phyloP scores from a whole-genome alignment of 1,139 yeast species.

The Geotrichum carabidarum region DNA sequence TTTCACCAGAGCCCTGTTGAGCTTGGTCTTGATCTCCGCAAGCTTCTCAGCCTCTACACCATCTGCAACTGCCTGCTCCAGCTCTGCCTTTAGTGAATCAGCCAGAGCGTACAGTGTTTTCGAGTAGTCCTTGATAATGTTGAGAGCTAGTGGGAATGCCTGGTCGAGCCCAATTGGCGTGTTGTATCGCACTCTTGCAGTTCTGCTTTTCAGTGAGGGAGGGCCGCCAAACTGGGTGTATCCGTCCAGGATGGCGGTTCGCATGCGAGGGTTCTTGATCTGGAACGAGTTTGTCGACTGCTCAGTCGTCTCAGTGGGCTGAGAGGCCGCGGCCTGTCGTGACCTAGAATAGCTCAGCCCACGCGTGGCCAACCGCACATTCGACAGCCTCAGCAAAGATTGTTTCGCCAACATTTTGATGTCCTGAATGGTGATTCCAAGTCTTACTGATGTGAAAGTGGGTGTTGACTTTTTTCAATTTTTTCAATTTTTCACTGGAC shows the following conservation, averaged over 20 bases:
- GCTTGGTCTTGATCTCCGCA: constrained; percentile 13
- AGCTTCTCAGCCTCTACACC: constrained; percentile 14
- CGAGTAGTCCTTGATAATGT: constrained; percentile 49
- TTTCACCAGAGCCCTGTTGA: constrained; percentile 37
- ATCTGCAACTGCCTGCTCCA: constrained; percentile 17
- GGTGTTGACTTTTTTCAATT: background rate
- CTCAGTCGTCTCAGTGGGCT: background rate
- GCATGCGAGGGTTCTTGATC: constrained; percentile 32
- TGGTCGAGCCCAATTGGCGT: constrained; percentile 68
- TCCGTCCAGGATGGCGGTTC: constrained; percentile 38
- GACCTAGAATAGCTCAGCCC: background rate
- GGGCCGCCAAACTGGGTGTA: constrained; percentile 42
- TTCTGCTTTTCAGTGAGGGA: constrained; percentile 43
- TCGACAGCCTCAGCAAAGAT: constrained; percentile 2
- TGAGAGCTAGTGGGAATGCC: constrained; percentile 65
- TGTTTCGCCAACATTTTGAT: constrained; percentile 5
- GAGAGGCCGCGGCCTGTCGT: background rate
- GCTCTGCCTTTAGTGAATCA: constrained; percentile 26
- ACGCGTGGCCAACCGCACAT: background rate
- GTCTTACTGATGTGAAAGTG: background rate
- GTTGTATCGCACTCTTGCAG: constrained; percentile 50
- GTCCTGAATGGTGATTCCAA: background rate
- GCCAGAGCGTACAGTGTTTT: constrained; percentile 33
- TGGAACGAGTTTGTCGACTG: constrained; percentile 22
- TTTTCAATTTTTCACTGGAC: background rate